A percentile compares a stretch with the other conserved stretches of the same genome.
Conservation (phyloP, 768 basidiomycete species). For the Psilocybe tampanensis region DNA sequence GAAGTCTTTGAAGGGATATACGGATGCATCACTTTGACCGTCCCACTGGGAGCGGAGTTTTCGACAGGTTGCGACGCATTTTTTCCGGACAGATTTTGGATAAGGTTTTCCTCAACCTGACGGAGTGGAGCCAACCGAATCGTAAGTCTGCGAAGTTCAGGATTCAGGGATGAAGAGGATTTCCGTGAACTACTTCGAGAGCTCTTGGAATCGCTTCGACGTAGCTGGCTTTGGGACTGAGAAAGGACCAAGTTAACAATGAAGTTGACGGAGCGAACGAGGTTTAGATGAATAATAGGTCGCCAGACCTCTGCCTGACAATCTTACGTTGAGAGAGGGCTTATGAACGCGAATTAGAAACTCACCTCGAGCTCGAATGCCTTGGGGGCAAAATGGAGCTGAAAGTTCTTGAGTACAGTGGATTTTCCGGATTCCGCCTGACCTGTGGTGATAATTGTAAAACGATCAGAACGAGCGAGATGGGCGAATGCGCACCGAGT, state of each 20-base stretch:
- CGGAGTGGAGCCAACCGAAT: conserved; percentile 55
- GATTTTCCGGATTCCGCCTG: conserved; percentile 74
- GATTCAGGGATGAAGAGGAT: conserved; percentile 24
- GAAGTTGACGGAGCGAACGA: conserved; percentile 54
- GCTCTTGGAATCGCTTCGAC: conserved; percentile 13
- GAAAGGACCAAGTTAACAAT: conserved; percentile 34
- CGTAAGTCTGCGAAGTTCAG: conserved; percentile 46
- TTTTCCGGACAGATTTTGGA: conserved; percentile 40
- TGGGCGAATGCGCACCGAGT: conserved; percentile 43
- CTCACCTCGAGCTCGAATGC: conserved; percentile 57
- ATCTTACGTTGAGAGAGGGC: not conserved
- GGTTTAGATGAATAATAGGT: conserved; percentile 68
- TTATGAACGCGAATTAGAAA: not conserved
- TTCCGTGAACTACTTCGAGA: conserved; percentile 19
- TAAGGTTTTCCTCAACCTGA: conserved; percentile 55
- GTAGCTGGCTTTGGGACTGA: conserved; percentile 13
- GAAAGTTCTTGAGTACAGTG: conserved; percentile 67
- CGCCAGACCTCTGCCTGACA: conserved; percentile 56
- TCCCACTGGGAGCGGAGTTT: conserved; percentile 3
- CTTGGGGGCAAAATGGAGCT: conserved; percentile 60
- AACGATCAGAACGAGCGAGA: not conserved
- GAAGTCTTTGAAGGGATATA: conserved; percentile 45
- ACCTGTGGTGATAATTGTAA: conserved; percentile 34
- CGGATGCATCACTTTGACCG: conserved; percentile 7
- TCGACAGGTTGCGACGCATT: conserved; percentile 6